phyloP scores from a whole-genome alignment of 2,329 filamentous ascomycete species.

The Pseudogymnoascus sp. region DNA sequence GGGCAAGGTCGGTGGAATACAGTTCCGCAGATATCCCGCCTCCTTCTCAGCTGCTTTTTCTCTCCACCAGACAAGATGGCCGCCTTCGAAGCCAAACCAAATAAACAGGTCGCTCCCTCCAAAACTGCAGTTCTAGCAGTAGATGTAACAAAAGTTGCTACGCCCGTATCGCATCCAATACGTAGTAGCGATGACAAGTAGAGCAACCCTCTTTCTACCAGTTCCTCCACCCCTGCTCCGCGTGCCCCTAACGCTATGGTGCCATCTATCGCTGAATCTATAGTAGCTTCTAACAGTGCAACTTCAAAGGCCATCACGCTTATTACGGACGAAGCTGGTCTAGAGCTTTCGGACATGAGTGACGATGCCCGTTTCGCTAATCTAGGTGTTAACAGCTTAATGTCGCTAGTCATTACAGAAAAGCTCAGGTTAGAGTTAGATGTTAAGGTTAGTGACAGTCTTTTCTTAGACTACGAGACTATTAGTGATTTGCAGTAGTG shows the following conservation, averaged over 20 bases:
- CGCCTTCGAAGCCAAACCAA: background rate
- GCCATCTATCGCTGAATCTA: constrained; percentile 21
- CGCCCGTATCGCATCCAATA: too few species aligned
- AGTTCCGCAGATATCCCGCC: constrained; percentile 33
- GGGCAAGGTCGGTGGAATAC: constrained; percentile 28
- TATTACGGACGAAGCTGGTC: constrained; percentile 26
- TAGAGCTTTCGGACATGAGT: constrained; percentile 20
- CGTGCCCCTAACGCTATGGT: background rate
- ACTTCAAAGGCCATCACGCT: constrained; percentile 25
- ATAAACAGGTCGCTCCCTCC: background rate
- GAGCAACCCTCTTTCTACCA: constrained; percentile 58
- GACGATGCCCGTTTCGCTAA: constrained; percentile 27
- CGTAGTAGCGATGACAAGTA: constrained; percentile 46
- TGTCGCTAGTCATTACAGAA: constrained; percentile 27
- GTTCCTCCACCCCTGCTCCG: background rate
- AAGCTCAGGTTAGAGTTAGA: constrained; percentile 29
- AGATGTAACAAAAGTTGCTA: background rate
- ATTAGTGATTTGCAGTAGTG: constrained; percentile 27
- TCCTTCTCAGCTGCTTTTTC: constrained; percentile 35
- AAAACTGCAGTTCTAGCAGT: background rate
- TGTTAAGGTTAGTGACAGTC: constrained; percentile 22
- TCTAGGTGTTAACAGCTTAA: constrained; percentile 31
- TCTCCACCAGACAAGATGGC: constrained; percentile 26
- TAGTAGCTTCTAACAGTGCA: constrained; percentile 26
- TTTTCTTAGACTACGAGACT: constrained; percentile 32